phyloP scores from a whole-genome alignment of 2,329 filamentous ascomycete species.

The Aspergillus unguis region DNA sequence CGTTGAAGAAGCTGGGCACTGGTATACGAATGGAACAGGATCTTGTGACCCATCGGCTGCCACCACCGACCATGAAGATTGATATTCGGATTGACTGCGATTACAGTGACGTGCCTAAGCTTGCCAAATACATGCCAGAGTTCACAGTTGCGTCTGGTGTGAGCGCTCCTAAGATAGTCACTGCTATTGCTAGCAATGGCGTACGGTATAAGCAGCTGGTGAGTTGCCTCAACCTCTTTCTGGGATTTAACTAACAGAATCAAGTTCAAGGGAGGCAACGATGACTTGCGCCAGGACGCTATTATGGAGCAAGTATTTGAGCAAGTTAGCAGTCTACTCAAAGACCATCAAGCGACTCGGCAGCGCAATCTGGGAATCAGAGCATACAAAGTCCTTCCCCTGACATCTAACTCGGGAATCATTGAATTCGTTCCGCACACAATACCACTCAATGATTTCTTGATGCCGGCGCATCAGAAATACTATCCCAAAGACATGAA shows the following conservation, averaged over 20 bases:
- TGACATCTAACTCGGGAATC: slow-evolving; percentile 79
- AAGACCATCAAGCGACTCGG: slow-evolving; percentile 79
- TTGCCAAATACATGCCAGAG: slow-evolving; percentile 66
- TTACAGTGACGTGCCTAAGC: slow-evolving; percentile 73
- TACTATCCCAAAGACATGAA: slow-evolving; percentile 86
- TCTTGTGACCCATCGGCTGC: slow-evolving; percentile 66
- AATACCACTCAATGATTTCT: slow-evolving; percentile 83
- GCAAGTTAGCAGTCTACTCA: slow-evolving; percentile 85
- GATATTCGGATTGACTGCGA: slow-evolving; percentile 68
- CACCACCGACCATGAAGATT: slow-evolving; percentile 86
- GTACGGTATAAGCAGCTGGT: slow-evolving; percentile 79
- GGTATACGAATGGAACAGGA: slow-evolving; percentile 62
- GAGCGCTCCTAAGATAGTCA: slow-evolving; percentile 91
- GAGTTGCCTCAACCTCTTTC: slow-evolving; percentile 18
- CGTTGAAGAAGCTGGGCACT: slow-evolving; percentile 60
- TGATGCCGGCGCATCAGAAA: slow-evolving; percentile 82
- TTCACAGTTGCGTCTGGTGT: slow-evolving; percentile 87
- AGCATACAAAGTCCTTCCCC: slow-evolving; percentile 93
- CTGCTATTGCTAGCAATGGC: slow-evolving; percentile 74
- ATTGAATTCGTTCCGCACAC: slow-evolving; percentile 98
- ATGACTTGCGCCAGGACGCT: slow-evolving; percentile 93
- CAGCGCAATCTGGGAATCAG: slow-evolving; percentile 86
- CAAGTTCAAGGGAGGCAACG: slow-evolving; percentile 86
- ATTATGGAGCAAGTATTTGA: slow-evolving; percentile 99
- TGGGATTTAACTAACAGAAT: slow-evolving; percentile 12